Conservation (phyloP, 73 alveolate species). For the Tetrahymena thermophila region DNA sequence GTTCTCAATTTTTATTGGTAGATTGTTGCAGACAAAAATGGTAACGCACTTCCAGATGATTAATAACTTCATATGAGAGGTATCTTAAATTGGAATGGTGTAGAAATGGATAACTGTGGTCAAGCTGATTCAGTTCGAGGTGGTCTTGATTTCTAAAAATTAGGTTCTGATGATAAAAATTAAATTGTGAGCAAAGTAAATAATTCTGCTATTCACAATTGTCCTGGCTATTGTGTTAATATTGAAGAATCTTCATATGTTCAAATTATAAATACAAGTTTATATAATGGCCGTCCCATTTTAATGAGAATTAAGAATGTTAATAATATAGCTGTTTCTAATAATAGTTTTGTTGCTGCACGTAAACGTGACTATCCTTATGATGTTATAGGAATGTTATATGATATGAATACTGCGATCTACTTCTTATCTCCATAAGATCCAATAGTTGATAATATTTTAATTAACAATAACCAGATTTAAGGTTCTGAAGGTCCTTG, state of each 20-base stretch:
- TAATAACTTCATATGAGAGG: constrained; percentile 16
- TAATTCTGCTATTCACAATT: constrained; percentile 26
- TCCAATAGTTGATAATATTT: neutral
- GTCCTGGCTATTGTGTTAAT: constrained; percentile 7
- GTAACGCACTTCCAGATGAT: neutral
- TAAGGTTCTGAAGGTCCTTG: neutral
- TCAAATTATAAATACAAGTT: neutral
- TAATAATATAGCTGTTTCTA: neutral
- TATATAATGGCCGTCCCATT: constrained; percentile 27
- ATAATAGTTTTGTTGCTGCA: constrained; percentile 1
- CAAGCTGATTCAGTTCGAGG: constrained; percentile 15
- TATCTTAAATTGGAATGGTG: constrained; percentile 6
- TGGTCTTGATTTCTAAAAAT: constrained; percentile 13
- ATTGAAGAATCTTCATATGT: constrained; percentile 15
- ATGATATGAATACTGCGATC: constrained; percentile 13
- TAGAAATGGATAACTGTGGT: constrained; percentile 24
- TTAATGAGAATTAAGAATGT: constrained; percentile 5
- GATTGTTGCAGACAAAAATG: constrained; percentile 1
- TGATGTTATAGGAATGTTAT: neutral
- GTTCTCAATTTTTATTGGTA: constrained; percentile 2
- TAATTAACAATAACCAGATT: neutral
- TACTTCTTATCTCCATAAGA: neutral
- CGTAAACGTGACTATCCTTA: constrained; percentile 13
- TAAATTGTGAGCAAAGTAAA: neutral
- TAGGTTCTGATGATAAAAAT: neutral